phyloP scores from a whole-genome alignment of 148 eudicot genomes.

The Rhododendron williamsianum region DNA sequence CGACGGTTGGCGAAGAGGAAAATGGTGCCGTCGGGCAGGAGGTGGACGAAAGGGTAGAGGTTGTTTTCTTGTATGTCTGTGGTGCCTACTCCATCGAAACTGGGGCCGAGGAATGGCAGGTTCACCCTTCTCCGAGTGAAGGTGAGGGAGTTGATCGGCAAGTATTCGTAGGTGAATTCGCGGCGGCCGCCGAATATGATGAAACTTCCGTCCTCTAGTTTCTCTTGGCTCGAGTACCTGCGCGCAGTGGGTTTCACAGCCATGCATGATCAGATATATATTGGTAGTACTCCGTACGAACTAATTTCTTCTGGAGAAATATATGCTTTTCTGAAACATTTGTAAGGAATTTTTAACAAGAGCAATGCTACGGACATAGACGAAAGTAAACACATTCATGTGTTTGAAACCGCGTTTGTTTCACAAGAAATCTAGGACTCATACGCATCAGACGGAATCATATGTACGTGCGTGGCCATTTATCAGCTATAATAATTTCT shows the following conservation, averaged over 20 bases:
- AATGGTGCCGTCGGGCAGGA: slow-evolving; percentile 71
- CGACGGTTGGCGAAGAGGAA: slow-evolving; percentile 63
- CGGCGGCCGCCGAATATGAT: slow-evolving; percentile 65
- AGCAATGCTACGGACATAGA: too few species aligned
- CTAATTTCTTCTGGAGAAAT: too few species aligned
- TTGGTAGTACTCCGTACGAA: too few species aligned
- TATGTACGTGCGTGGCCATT: too few species aligned
- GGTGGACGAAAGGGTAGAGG: slow-evolving; percentile 72
- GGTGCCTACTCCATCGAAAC: slow-evolving; percentile 23
- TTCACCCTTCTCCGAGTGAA: slow-evolving; percentile 20
- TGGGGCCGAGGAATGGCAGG: slow-evolving; percentile 33
- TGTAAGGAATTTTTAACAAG: too few species aligned
- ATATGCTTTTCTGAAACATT: too few species aligned
- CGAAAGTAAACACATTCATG: too few species aligned
- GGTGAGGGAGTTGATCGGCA: slow-evolving; percentile 21
- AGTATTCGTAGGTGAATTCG: slow-evolving; percentile 49
- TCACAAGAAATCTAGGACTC: too few species aligned
- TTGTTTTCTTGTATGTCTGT: slow-evolving; percentile 61
- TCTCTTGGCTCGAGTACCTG: slow-evolving; percentile 53
- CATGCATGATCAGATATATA: not conserved
- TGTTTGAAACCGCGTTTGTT: too few species aligned
- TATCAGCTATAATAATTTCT: too few species aligned
- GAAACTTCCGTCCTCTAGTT: slow-evolving; percentile 46
- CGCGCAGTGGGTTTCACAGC: not conserved
- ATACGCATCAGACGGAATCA: too few species aligned